Evolutionary conservation across 108 stramenopile species (phyloP), one percentile per base, ranked within the genome.

Genomic region (Skeletonema grethae): DNA sequence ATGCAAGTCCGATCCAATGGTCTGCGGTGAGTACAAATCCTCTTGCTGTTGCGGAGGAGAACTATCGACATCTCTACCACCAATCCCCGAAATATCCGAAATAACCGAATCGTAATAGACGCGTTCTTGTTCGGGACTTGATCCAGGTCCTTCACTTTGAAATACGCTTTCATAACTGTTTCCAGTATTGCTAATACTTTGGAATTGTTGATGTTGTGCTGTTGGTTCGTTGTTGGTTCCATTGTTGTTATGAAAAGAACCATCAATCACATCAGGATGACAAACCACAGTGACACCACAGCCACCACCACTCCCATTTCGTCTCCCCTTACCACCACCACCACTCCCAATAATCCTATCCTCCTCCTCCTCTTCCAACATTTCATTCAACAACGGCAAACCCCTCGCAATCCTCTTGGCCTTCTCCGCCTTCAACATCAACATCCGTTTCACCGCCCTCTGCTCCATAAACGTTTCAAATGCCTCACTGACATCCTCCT

Each of bases 391-490:
- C 57, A 28, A 45, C 3, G 20, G 57, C 61, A 48, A 2, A 32
- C 57, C 70, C 29, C 25, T 28, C 13, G 60, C 57, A 32, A 43
- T 55, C 53, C 43, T 61, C 24, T 34, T 56, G n/a, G 34, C 64
- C 29, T 11, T 59, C 7, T 57, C 45, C 5, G 53, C 58, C 53
- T 61, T 61, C 15, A 55, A 24, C 12, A 35, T 72, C n/a, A 69
- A 43, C 35, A 7, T 69, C 16, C 36, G 29, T 24, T 67, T 68
- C 36, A 76, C 9, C 30, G 63, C 69, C 30, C 69, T 62, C 31
- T 70, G 69, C 10, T 69, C 43, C 76, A 77, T 70, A 36, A 65
- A 77, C 46, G 56, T 56, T 16, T 70, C 63, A 16, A 77, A 29
- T 56, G 55, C 69, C 24, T 53, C 34, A 55, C 28, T n/a, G 0